These are phyloP conservation scores for Plantago elongata DNA, from an alignment of 257 asterid species.

Conservation along the genomic window DNA sequence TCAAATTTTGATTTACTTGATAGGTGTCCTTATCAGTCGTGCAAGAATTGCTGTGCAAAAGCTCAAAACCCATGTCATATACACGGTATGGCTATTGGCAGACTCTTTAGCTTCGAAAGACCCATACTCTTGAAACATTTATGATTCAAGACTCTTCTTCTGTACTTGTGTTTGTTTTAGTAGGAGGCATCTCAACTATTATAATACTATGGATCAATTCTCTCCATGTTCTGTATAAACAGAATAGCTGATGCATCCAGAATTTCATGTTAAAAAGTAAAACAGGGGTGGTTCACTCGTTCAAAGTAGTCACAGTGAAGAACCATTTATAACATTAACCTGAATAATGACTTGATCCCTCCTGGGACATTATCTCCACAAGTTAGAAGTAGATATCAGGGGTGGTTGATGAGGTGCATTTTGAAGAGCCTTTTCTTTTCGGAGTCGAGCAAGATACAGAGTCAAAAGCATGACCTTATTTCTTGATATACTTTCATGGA, in stretches of 20 bases:
- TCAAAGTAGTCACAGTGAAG: neutral
- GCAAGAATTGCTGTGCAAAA: slow-evolving; percentile 92
- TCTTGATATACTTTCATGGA: neutral
- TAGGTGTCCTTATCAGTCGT: slow-evolving; percentile 96
- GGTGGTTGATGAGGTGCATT: slow-evolving; percentile 9
- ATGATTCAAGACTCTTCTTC: neutral
- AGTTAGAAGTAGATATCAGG: neutral
- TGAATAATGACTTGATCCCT: too few relatives aligned
- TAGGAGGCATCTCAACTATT: neutral
- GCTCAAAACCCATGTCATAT: slow-evolving; percentile 98
- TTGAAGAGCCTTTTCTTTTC: slow-evolving; percentile 9
- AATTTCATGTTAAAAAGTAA: neutral
- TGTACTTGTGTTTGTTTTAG: neutral
- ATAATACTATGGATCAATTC: too few relatives aligned
- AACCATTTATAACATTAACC: too few relatives aligned
- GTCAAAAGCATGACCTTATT: neutral
- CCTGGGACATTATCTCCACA: too few relatives aligned
- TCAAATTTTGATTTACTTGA: slow-evolving; percentile 18
- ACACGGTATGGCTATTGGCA: slow-evolving; percentile 52
- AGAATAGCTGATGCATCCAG: neutral
- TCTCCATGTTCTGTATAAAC: neutral
- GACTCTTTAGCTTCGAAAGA: neutral
- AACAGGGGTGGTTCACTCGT: too few relatives aligned
- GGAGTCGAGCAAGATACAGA: slow-evolving; percentile 6
- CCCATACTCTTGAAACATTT: neutral